Percentiles rank a stretch among this genome's conserved stretches.
phyloP scores from a whole-genome alignment of 2,329 filamentous ascomycete species.

The Trichoderma lentiforme region DNA sequence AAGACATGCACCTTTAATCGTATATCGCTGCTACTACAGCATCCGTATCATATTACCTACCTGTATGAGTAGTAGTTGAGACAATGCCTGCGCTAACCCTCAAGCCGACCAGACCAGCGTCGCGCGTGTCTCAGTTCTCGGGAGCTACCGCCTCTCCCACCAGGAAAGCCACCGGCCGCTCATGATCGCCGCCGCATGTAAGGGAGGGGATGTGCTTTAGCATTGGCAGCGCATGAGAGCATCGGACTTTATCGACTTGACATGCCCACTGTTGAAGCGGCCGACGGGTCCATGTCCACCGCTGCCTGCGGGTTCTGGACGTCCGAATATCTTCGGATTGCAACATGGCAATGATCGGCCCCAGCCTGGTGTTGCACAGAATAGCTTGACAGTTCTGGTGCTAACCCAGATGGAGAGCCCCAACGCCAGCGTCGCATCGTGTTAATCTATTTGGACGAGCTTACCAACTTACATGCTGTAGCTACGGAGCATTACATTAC shows the following conservation, averaged over 20 bases:
- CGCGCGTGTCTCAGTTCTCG: constrained; percentile 9
- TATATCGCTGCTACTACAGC: background rate
- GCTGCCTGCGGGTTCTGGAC: background rate
- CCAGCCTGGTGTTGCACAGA: background rate
- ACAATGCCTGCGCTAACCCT: background rate
- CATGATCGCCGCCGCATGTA: background rate
- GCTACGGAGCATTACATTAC: background rate
- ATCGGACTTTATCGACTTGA: background rate
- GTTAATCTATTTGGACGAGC: background rate
- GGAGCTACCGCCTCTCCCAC: constrained; percentile 4
- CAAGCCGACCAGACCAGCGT: background rate
- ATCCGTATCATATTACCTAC: background rate
- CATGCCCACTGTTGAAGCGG: background rate
- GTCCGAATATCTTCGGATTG: background rate
- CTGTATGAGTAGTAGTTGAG: background rate
- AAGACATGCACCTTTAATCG: background rate
- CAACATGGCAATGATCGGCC: background rate
- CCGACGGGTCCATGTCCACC: background rate
- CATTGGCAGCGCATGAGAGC: background rate
- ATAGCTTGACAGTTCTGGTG: background rate
- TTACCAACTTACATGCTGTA: background rate
- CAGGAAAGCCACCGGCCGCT: background rate
- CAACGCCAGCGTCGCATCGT: background rate
- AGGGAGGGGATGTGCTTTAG: background rate
- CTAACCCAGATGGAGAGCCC: background rate